A percentile compares a stretch with the other conserved stretches of the same genome.
Conservation (phyloP, 139 green algal species). For the Picochlorum costavermella region DNA sequence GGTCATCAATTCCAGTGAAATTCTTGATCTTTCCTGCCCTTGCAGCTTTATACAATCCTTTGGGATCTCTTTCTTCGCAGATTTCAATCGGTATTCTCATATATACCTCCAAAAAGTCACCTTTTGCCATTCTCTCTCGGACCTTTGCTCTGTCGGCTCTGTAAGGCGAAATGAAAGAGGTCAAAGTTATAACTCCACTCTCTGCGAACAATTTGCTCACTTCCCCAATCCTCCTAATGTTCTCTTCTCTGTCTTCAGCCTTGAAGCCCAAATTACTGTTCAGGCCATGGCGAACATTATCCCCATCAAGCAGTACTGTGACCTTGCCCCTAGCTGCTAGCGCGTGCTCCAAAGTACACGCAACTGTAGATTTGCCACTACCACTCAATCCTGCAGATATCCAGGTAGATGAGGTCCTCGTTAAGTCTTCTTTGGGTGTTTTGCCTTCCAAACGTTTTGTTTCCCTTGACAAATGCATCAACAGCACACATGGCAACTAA, state of each 20-base stretch:
- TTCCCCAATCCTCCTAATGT: slow-evolving; percentile 90
- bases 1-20: slow-evolving; percentile 64
- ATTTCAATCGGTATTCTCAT: slow-evolving; percentile 85
- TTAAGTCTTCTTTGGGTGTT: too few relatives aligned
- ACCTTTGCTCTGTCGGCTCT: slow-evolving; percentile 56
- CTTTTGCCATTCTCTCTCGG: slow-evolving; percentile 40
- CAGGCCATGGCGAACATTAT: slow-evolving; percentile 90
- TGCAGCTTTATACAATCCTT: slow-evolving; percentile 93
- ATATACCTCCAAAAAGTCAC: slow-evolving; percentile 82
- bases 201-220: slow-evolving; percentile 89
- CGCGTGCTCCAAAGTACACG: slow-evolving; percentile 70
- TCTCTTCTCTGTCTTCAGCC: slow-evolving; percentile 75
- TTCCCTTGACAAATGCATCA: neutral
- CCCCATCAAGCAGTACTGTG: slow-evolving; percentile 81
- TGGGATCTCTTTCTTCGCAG: slow-evolving; percentile 88
- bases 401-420: too few relatives aligned
- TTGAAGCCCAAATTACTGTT: slow-evolving; percentile 90
- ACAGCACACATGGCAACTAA: neutral
- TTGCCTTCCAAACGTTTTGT: too few relatives aligned
- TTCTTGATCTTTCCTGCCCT: slow-evolving; percentile 82
- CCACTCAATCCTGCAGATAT: slow-evolving; percentile 53
- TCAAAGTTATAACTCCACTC: slow-evolving; percentile 78
- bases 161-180: slow-evolving; percentile 94
- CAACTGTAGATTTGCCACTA: slow-evolving; percentile 58
- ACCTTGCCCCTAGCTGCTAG: slow-evolving; percentile 55